phyloP scores from a whole-genome alignment of 352 stramenopile species.

The Halophytophthora batemanensis region DNA sequence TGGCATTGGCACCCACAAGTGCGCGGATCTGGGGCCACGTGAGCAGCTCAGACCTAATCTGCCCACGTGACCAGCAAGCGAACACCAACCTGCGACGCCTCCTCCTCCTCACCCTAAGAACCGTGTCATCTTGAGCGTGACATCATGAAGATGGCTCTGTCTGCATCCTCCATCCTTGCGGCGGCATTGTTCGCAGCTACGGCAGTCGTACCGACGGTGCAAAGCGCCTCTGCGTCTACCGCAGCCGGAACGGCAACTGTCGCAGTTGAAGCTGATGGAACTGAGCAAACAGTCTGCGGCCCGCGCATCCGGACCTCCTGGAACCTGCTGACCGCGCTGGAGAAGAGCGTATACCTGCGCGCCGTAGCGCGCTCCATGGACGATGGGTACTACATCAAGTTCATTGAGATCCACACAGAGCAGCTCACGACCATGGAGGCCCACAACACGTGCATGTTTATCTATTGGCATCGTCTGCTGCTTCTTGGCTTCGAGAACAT shows the following conservation, averaged over 20 bases:
- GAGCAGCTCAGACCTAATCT: slow-evolving; percentile 27
- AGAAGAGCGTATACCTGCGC: slow-evolving; percentile 76
- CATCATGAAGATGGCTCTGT: slow-evolving; percentile 17
- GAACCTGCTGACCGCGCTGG: slow-evolving; percentile 47
- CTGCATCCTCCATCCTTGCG: slow-evolving; percentile 2
- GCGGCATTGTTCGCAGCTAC: slow-evolving; percentile 5
- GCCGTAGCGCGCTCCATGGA: slow-evolving; percentile 78
- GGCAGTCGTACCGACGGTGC: slow-evolving; percentile 7
- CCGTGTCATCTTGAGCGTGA: not conserved
- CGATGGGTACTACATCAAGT: slow-evolving; percentile 81
- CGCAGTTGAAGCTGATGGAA: slow-evolving; percentile 9
- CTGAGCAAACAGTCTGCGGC: slow-evolving; percentile 33
- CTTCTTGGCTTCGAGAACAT: slow-evolving; percentile 87
- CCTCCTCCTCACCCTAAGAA: not conserved
- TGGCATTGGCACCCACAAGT: not conserved
- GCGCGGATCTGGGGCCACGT: not conserved
- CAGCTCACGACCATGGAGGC: slow-evolving; percentile 78
- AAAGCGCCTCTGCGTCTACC: slow-evolving; percentile 11
- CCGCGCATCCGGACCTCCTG: slow-evolving; percentile 78
- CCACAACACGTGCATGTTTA: slow-evolving; percentile 86
- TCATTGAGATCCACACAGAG: slow-evolving; percentile 86
- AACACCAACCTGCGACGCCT: not conserved
- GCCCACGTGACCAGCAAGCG: slow-evolving; percentile 4
- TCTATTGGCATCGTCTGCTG: slow-evolving; percentile 85
- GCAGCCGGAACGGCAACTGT: slow-evolving; percentile 1